phyloP scores from a whole-genome alignment of 345 rosid species.

The Hibiscus syriacus region DNA sequence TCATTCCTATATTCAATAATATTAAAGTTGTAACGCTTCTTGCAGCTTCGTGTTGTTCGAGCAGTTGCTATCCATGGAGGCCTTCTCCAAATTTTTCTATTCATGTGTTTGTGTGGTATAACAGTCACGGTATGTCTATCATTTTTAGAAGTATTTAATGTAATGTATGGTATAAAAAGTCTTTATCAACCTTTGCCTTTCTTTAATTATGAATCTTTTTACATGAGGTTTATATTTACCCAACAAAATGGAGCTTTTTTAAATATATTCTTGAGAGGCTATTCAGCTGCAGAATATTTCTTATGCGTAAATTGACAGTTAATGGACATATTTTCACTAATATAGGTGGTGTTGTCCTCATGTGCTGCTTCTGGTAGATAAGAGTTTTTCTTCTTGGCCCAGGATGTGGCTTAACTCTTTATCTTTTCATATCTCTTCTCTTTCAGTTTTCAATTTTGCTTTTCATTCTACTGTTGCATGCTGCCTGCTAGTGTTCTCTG shows the following conservation, averaged over 20 bases:
- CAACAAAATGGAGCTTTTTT: neutral
- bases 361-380: too few species aligned
- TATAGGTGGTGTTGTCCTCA: too few species aligned
- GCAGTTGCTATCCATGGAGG: constrained; percentile 93
- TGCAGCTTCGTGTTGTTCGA: constrained; percentile 90
- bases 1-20: neutral
- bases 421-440: neutral
- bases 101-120: constrained; percentile 86
- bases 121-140: constrained; percentile 60
- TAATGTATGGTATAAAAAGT: neutral
- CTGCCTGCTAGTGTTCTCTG: neutral
- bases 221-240: neutral
- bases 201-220: neutral
- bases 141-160: neutral
- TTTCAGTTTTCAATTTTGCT: neutral
- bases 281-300: neutral
- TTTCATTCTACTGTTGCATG: neutral
- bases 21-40: constrained; percentile 1
- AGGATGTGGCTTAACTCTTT: too few species aligned
- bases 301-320: neutral
- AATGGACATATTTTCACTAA: too few species aligned
- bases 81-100: constrained; percentile 76
- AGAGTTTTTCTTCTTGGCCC: too few species aligned
- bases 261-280: neutral
- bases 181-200: neutral